Base-by-base conservation (phyloP, 2,329 filamentous ascomycete genomes). In the Pseudogymnoascus destructans region DNA sequence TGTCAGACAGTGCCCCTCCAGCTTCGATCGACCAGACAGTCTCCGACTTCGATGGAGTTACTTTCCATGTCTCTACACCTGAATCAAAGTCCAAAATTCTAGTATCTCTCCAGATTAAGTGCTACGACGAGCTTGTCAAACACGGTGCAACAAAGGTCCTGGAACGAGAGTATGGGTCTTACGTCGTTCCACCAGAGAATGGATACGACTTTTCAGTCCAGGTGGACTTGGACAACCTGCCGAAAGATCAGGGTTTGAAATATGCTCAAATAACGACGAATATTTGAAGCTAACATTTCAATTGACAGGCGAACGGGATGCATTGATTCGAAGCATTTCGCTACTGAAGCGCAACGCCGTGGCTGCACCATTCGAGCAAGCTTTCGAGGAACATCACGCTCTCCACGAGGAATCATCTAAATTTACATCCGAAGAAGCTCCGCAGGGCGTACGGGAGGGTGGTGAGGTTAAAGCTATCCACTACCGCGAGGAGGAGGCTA, bases 1-100 rank as follows among this genome's bases (percentile, higher is more conserved):
- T 15, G 21, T 25, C 63, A 61, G 61, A 63, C 69, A 96, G 92
- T 74, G 87, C 87, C 71, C 76, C 89, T 65, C 89, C 90, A 60
- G 81, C 83, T 60, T 89, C 88, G 66, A 95, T 99, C 72, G 95
- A 98, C 75, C 93, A 99, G 77, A 89, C 95, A 63, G 89, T 96
- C 63, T 97, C 92, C 71, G 93, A 99, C 75, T 99, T 99, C 70
- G 95, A 98, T 75, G 92, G 92, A 70, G 93, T 97, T 66, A 95
- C 88, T 65, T 99, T 97, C 75, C 93, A 98, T 74, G 91, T 98
- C 69, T 97, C 92, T 35, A 98, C 93, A 1, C 93, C 92, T 60
- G 90, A 95, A 72, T 77, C 84, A 62, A 97, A 97, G 79, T 85
- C 89, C 55, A 89, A 95, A 75, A 96, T 99, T 64, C 80, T 95